phyloP scores from a whole-genome alignment of 179 eudicot species.

The Silene vulgaris region DNA sequence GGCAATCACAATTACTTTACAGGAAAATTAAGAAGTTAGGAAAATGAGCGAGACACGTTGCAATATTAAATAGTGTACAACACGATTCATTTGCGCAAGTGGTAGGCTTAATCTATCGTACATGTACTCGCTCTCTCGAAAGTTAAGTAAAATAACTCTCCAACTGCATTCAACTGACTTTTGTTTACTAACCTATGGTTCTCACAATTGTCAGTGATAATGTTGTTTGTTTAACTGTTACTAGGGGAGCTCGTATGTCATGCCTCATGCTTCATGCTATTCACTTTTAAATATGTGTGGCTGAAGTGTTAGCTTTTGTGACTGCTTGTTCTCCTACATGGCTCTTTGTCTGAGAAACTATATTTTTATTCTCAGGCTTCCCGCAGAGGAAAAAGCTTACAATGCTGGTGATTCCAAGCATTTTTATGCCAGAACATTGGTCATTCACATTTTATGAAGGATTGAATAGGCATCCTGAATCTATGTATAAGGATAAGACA shows the following conservation, averaged over 20 bases:
- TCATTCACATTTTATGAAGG: conserved; percentile 98
- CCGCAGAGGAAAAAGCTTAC: conserved; percentile 75
- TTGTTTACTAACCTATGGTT: not conserved
- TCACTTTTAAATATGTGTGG: not conserved
- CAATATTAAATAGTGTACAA: not conserved
- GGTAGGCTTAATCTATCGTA: not conserved
- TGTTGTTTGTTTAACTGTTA: not conserved
- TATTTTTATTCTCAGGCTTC: conserved; percentile 42
- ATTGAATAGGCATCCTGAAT: conserved; percentile 86
- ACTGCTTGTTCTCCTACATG: not conserved
- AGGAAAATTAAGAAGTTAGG: not conserved
- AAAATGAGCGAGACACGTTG: not conserved
- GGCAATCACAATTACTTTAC: not conserved
- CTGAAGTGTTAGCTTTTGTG: not conserved
- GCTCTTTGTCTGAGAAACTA: conserved; percentile 9
- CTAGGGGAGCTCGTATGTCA: not conserved
- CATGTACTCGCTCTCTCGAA: not conserved
- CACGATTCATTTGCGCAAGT: not conserved
- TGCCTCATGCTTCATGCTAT: conserved; percentile 4
- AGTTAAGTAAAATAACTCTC: too few relatives aligned
- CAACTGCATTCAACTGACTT: not conserved
- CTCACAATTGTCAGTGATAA: not conserved
- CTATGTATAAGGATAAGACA: conserved; percentile 81
- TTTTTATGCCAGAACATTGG: conserved; percentile 97
- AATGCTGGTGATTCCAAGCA: conserved; percentile 95